Conservation (phyloP, 2,329 filamentous ascomycete species). For the Cladosporium sp. region DNA sequence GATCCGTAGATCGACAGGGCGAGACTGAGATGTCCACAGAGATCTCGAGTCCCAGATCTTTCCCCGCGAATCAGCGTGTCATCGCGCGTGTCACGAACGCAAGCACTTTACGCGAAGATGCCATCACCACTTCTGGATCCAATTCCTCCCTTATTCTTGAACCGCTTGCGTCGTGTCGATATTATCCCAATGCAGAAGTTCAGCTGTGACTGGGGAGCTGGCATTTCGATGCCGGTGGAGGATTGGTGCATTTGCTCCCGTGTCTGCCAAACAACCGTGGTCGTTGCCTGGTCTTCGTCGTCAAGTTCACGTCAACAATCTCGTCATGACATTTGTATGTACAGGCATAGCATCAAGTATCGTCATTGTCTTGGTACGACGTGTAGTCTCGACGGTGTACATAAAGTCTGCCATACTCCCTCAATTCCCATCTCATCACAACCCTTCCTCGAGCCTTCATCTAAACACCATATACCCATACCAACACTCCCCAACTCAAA, state of each 20-base stretch:
- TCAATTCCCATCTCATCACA: neutral
- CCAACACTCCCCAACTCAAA: neutral
- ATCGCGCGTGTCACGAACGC: neutral
- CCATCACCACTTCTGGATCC: neutral
- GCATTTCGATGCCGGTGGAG: neutral
- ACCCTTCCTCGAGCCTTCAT: neutral
- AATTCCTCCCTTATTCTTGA: neutral
- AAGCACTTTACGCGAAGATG: conserved; percentile 8
- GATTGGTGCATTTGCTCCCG: no score
- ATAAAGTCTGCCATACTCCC: neutral
- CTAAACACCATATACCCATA: neutral
- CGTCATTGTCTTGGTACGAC: no score
- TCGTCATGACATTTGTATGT: neutral
- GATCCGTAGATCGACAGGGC: no score
- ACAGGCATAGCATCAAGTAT: neutral
- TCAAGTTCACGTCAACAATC: neutral
- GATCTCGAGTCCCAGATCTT: neutral
- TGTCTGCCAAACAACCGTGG: neutral
- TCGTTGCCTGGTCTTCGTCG: neutral
- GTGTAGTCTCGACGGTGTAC: neutral
- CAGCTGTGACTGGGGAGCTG: neutral
- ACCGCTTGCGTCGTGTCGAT: neutral
- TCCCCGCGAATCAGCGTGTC: conserved; percentile 4
- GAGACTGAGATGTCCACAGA: no score
- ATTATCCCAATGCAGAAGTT: neutral